Base-by-base conservation (phyloP, 805 yeast genomes). In the Candida manassasensis region DNA sequence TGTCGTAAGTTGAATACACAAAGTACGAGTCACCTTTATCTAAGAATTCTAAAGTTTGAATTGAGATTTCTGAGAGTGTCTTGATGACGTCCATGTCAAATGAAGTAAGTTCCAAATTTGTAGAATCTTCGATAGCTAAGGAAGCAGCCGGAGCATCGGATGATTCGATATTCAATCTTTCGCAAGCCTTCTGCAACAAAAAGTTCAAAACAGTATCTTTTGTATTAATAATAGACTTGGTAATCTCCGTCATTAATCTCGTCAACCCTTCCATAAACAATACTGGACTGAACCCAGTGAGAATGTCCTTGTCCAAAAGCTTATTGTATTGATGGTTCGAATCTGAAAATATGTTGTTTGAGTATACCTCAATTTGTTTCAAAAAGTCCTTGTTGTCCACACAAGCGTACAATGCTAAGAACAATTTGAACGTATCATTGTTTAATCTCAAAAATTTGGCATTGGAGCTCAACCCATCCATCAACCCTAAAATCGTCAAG, bases 21-120 rank as follows among this genome's bases (percentile, higher is more conserved):
- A 79, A 65, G 50, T 70, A 78, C 4, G 71, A 61, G 21, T 74
- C 74, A 19, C 84, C 83, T 21, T 73, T 63, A 43, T 81, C 84
- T 37, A 81, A 58, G 16, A 66, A 55, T 22, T 60, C 67, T 52
- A 72, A 53, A 39, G 70, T 69, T 32, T 56, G 56, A 15, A 58
- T 39, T 4, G 66, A 71, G 32, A 58, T 51, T 6, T 52, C 50
- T 6, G 69, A 51, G 35, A 68, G 50, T 3, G 42, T 41, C 26
- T 46, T 42, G 33, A 63, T 50, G 21, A 61, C 41, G 4, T 49
- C 50, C 52, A 51, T 49, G 36, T 53, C 56, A 21, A 38, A 39
- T 32, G 45, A 43, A 28, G 55, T 41, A 29, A 60, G 44, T 19
- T 53, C 49, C 26, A 55, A 44, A 22, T 37, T 28, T 17, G 35